Evolutionary conservation across 1,284 basidiomycete species (phyloP).

Genomic region (Chalciporus sp.): DNA sequence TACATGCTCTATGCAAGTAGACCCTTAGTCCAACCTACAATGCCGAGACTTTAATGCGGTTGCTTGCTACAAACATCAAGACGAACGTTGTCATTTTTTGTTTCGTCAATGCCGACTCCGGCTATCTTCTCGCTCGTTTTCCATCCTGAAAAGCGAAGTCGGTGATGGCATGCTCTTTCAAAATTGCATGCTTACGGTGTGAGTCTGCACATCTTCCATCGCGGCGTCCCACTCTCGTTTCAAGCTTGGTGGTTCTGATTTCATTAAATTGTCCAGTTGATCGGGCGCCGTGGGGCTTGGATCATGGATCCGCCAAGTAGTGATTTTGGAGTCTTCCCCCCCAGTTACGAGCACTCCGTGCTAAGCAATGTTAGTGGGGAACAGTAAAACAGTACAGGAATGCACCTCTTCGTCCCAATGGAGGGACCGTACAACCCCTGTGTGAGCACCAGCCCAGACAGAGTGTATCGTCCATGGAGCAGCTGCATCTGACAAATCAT

Average conservation of each 20-base stretch:
- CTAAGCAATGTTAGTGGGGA: slow-evolving; percentile 32
- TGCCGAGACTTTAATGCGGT: neutral
- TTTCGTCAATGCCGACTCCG: neutral
- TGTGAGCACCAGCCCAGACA: slow-evolving; percentile 53
- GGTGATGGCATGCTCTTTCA: neutral
- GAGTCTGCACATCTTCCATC: slow-evolving; percentile 12
- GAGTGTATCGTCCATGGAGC: slow-evolving; percentile 53
- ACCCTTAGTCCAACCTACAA: neutral
- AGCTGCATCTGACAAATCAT: slow-evolving; percentile 37
- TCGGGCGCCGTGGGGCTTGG: neutral
- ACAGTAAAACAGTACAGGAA: slow-evolving; percentile 12
- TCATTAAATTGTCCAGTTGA: slow-evolving; percentile 14
- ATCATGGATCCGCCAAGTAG: slow-evolving; percentile 45
- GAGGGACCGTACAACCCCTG: slow-evolving; percentile 58
- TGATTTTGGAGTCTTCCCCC: slow-evolving; percentile 62
- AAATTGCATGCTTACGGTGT: slow-evolving; percentile 18
- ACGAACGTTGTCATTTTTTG: neutral
- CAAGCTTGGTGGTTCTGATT: slow-evolving; percentile 10
- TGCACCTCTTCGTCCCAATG: slow-evolving; percentile 56
- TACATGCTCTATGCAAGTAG: neutral
- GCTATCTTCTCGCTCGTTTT: slow-evolving; percentile 26
- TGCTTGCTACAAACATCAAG: neutral
- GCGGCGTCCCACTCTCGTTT: slow-evolving; percentile 30
- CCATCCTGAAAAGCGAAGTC: slow-evolving; percentile 13
- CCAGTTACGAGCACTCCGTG: slow-evolving; percentile 56